Conservation (phyloP, 192 early-diverging fungal species). For the Umbelopsis ramanniana region DNA sequence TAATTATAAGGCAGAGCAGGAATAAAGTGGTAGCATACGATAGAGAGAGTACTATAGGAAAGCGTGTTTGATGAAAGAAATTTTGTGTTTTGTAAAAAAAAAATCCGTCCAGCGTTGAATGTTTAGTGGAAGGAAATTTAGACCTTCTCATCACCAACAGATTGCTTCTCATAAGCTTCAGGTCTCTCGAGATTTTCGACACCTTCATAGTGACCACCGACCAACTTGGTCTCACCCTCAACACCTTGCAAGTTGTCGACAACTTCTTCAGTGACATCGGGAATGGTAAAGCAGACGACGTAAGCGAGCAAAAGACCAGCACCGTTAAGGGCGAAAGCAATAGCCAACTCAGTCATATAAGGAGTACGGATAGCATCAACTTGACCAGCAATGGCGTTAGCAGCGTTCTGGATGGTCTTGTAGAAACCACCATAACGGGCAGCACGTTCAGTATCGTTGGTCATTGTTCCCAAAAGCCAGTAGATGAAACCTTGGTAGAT, state of each 20-base stretch:
- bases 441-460: slow-evolving; percentile 76
- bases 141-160: slow-evolving; percentile 20
- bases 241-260: slow-evolving; percentile 35
- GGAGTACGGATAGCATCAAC: slow-evolving; percentile 59
- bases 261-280: slow-evolving; percentile 44
- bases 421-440: slow-evolving; percentile 86
- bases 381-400: slow-evolving; percentile 73
- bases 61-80: slow-evolving; percentile 1
- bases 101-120: slow-evolving; percentile 18
- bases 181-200: neutral
- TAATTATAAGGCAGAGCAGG: slow-evolving; percentile 14
- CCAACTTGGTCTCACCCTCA: slow-evolving; percentile 30
- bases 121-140: neutral
- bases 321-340: slow-evolving; percentile 29
- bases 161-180: slow-evolving; percentile 12
- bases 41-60: neutral
- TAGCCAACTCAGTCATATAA: slow-evolving; percentile 51
- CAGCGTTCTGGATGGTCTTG: slow-evolving; percentile 88
- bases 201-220: slow-evolving; percentile 42
- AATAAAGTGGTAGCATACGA: slow-evolving; percentile 21
- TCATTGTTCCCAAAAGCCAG: slow-evolving; percentile 87
- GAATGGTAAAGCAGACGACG: slow-evolving; percentile 31
- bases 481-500: slow-evolving; percentile 83
- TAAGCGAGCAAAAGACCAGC: slow-evolving; percentile 36
- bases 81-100: neutral